Evolutionary conservation across 2,329 filamentous ascomycete genomes (phyloP), one percentile per base, ranked within the genome.

Genomic region (Venturia aucupariae): DNA sequence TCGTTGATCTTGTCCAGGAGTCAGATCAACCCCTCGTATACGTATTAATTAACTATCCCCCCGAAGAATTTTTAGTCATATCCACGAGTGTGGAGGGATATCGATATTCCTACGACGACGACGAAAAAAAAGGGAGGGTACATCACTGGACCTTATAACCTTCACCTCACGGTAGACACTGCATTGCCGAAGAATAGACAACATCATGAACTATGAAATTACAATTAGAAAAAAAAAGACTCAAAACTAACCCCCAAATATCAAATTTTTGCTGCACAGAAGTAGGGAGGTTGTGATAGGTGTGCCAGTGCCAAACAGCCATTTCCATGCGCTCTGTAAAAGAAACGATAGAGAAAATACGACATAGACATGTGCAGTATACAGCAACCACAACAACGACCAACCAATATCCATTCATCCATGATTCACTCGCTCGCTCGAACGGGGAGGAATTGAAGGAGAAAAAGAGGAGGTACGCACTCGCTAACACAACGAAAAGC

Each of bases 401-500:
- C 51, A 57, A 35, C 51, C 30, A 57, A 57, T 15, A 15, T 51
- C 51, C 17, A 35, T n/a, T 17, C 51, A 57, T 57, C 27, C 51
- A 57, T 57, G 51, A 27, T 57, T 57, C 30, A 30, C 51, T 57
- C 51, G 51, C 51, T 57, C 51, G 51, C 51, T 57, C 46, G 27
- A 51, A 22, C 35, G 15, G 44, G 22, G 27, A 27, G 27, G n/a
- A 57, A n/a, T 1, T n/a, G 51, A 35, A 55, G 30, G 19, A 57
- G 51, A 57, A 57, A n/a, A 57, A 22, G 30, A 51, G 39, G 39
- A 48, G 13, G 35, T n/a, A 4, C 51, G 27, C 27, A 35, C 51
- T 35, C 51, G 51, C 51, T 57, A 57, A 19, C 30, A 24, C 10
- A 51, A 27, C 27, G 4, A 51, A 51, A 27, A 55, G 17, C 1